Conservation (phyloP, 805 yeast genomes). For the Starmerella riodocensis region DNA sequence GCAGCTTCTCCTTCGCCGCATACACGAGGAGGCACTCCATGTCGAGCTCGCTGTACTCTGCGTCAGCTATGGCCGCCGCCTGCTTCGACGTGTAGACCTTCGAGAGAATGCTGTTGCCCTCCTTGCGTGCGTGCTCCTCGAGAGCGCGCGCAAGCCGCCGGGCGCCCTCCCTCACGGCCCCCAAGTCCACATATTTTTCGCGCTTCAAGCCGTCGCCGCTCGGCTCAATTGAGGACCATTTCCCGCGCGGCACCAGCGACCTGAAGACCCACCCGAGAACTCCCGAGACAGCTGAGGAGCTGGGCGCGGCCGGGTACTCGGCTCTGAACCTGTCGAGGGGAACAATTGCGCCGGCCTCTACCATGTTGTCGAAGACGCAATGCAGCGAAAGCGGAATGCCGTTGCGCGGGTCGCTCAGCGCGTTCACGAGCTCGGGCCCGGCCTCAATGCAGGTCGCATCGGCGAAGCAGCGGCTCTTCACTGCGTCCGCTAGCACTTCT, state of each 20-base stretch:
- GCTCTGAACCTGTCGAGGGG: slow-evolving; percentile 21
- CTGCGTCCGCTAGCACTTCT: slow-evolving; percentile 26
- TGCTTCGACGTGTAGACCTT: slow-evolving; percentile 5
- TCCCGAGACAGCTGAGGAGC: slow-evolving; percentile 1
- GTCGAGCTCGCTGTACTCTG: slow-evolving; percentile 18
- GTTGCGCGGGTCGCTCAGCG: slow-evolving; percentile 20
- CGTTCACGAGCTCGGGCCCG: slow-evolving; percentile 19
- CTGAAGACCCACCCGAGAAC: slow-evolving; percentile 10
- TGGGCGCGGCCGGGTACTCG: slow-evolving; percentile 11
- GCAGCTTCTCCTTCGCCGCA: slow-evolving; percentile 19
- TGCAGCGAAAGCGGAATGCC: slow-evolving; percentile 27
- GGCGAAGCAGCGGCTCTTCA: slow-evolving; percentile 22
- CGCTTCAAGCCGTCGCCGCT: slow-evolving; percentile 19
- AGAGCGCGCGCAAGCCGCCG: slow-evolving; percentile 3
- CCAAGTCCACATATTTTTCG: slow-evolving; percentile 22
- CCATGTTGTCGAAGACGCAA: slow-evolving; percentile 24
- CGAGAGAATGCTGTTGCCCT: slow-evolving; percentile 8
- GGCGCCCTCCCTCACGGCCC: slow-evolving; percentile 15
- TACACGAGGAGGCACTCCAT: slow-evolving; percentile 21
- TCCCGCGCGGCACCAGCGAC: slow-evolving; percentile 12
- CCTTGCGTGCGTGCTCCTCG: slow-evolving; percentile 5
- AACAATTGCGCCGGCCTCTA: slow-evolving; percentile 19
- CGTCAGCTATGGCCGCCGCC: slow-evolving; percentile 12
- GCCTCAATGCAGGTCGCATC: slow-evolving; percentile 23
- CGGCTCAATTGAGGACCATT: slow-evolving; percentile 20